Evolutionary conservation across 768 basidiomycete genomes (phyloP), one percentile per base, ranked within the genome.

Genomic region (Serendipita sp.): DNA sequence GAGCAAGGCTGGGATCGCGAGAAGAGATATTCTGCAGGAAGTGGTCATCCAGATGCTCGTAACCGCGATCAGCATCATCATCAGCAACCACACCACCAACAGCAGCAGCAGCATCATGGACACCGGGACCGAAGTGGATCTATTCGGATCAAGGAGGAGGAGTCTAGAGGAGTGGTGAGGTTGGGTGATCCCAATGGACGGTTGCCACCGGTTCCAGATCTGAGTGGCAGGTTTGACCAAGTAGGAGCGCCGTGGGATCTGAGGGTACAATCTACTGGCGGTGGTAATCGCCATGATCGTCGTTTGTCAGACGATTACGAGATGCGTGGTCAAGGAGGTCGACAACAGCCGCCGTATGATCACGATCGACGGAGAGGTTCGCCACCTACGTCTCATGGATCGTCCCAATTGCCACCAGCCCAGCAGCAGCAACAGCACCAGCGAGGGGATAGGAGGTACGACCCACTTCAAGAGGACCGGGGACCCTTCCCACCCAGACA

Each of bases 231-330:
- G 53, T 34, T 9, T 20, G 20, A 9, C 11, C 45, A 5, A 50
- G 17, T 17, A 50, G n/a, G 17, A 58, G 20, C 45, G 30, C 4
- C 53, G n/a, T n/a, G n/a, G n/a, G n/a, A n/a, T n/a, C n/a, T 20
- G 45, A 50, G 45, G 45, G 45, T 30, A 22, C 45, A 13, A n/a
- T n/a, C n/a, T n/a, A n/a, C n/a, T n/a, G n/a, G n/a, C n/a, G n/a
- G n/a, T n/a, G 45, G 45, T 50, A 11, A 17, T 22, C 45, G 45
- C 17, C 53, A 58, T 33, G 53, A 58, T 58, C 53, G 53, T 26
- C 53, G 30, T 33, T 31, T 31, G n/a, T 58, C 53, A 3, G 53
- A 58, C 30, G 53, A 58, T 31, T 58, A 58, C 30, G 53, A 58
- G 9, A 58, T 58, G 53, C 53, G 53, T 48, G 45, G 53, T 22